phyloP scores from a whole-genome alignment of 495 filamentous ascomycete species.

The Podospora australis region DNA sequence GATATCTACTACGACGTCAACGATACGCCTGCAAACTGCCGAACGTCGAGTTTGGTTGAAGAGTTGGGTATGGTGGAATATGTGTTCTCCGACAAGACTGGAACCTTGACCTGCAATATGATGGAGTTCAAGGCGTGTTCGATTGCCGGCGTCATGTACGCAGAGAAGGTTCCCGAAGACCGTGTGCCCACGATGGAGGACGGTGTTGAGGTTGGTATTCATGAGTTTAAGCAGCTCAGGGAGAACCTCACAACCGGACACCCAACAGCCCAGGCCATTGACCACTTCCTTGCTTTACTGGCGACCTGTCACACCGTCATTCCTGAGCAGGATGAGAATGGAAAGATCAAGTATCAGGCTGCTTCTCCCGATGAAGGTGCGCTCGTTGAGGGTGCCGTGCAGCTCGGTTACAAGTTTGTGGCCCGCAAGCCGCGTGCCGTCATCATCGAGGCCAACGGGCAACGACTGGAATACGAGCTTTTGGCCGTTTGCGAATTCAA shows the following conservation, averaged over 20 bases:
- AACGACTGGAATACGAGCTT: slow-evolving; percentile 78
- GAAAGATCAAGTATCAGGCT: slow-evolving; percentile 91
- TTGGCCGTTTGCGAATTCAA: slow-evolving; percentile 98
- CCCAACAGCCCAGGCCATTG: slow-evolving; percentile 60
- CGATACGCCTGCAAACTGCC: slow-evolving; percentile 91
- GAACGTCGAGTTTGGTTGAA: slow-evolving; percentile 93
- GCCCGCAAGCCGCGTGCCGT: slow-evolving; percentile 85
- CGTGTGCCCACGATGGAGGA: slow-evolving; percentile 71
- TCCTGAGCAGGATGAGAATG: slow-evolving; percentile 72
- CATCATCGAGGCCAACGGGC: slow-evolving; percentile 64
- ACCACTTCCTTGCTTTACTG: slow-evolving; percentile 84
- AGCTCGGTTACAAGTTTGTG: slow-evolving; percentile 80
- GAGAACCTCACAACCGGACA: slow-evolving; percentile 64
- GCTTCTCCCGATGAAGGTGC: slow-evolving; percentile 97
- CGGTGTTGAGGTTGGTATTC: slow-evolving; percentile 70
- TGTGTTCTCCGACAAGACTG: slow-evolving; percentile 98
- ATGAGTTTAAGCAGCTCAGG: slow-evolving; percentile 74
- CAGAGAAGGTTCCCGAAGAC: slow-evolving; percentile 89
- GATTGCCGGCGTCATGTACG: slow-evolving; percentile 90
- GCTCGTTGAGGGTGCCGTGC: slow-evolving; percentile 83
- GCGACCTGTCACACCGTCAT: slow-evolving; percentile 97
- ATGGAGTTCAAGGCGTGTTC: slow-evolving; percentile 98
- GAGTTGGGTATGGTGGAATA: slow-evolving; percentile 98
- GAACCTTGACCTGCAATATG: slow-evolving; percentile 96
- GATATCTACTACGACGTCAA: slow-evolving; percentile 97